Base-by-base conservation (phyloP, 2,329 filamentous ascomycete species). In the Catunica adiposa region DNA sequence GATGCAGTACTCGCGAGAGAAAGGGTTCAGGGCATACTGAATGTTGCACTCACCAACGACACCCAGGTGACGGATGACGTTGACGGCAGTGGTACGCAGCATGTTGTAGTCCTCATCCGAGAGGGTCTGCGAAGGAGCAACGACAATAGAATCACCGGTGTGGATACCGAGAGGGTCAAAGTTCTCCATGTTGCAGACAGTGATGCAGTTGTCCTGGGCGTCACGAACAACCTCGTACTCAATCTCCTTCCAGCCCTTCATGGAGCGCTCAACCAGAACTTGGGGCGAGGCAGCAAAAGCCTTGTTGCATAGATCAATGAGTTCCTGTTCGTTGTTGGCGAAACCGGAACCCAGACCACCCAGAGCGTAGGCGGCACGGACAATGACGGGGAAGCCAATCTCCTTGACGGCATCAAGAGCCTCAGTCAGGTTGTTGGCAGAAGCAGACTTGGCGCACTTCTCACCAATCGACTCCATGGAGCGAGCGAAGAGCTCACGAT, bases 161-260 rank as follows among this genome's bases (percentile, higher is more conserved):
- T 97, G 92, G 60, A 97, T 97, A 64, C 92, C 92, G 1, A 98
- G 82, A 56, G 92, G 92, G 68, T 98, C 92, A 65, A 98, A 98
- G 73, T 98, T 98, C 73, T 98, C 92, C 92, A 98, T 97, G 74
- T 98, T 98, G 70, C 92, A 98, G 60, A 98, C 92, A 5, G 92
- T 98, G 67, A 98, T 97, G 68, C 92, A 98, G 77, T 97, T 97
- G 73, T 98, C 89, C 63, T 88, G 82, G 57, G 83, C 85, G 73
- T 97, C 92, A 64, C 92, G 84, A 42, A 98, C 92, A 60, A 97
- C 92, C 69, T 98, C 92, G 66, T 97, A 98, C 69, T 98, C 92
- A 60, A 97, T 94, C 70, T 98, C 92, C 70, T 98, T 98, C 92
- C 92, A 98, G 58, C 92, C 92, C 74, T 97, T 97, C 90, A 98